A percentile compares a stretch with the other conserved stretches of the same genome.
Conservation (phyloP, 257 asterid species). For the Fraxinus cuspidata region DNA sequence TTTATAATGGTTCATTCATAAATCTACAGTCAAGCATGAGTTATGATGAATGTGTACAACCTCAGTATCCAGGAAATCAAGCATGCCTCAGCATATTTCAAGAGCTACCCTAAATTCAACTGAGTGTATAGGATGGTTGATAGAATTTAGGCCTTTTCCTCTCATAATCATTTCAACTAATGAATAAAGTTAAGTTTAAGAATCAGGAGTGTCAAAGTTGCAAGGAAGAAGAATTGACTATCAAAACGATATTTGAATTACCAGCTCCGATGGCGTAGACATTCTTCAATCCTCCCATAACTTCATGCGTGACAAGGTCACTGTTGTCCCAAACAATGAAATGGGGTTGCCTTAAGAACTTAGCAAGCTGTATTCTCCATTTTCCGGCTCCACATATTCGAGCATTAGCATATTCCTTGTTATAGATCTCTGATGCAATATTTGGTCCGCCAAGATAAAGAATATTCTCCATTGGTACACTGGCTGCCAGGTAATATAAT, state of each 20-base stretch:
- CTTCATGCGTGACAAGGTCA: conserved; percentile 88
- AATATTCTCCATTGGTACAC: conserved; percentile 72
- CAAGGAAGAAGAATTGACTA: neutral
- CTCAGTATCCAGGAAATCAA: no score
- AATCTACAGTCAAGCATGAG: no score
- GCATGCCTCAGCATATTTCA: no score
- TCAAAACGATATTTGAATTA: conserved; percentile 26
- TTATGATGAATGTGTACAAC: no score
- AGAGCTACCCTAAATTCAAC: no score
- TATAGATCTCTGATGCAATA: conserved; percentile 88
- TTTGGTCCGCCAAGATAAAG: conserved; percentile 91
- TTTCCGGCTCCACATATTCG: conserved; percentile 84
- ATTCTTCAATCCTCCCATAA: conserved; percentile 92
- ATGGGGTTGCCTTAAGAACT: conserved; percentile 79
- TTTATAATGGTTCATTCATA: no score
- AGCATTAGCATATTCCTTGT: conserved; percentile 88
- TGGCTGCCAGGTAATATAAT: conserved; percentile 47
- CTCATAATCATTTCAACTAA: neutral
- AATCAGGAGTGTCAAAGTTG: neutral
- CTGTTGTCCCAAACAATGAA: conserved; percentile 91
- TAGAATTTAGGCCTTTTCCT: neutral
- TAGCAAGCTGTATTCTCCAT: conserved; percentile 78
- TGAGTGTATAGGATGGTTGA: no score
- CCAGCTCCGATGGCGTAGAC: conserved; percentile 97
- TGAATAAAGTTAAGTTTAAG: neutral